Evolutionary conservation across 257 asterid genomes (phyloP).

Genomic region (Linaria vulgaris): DNA sequence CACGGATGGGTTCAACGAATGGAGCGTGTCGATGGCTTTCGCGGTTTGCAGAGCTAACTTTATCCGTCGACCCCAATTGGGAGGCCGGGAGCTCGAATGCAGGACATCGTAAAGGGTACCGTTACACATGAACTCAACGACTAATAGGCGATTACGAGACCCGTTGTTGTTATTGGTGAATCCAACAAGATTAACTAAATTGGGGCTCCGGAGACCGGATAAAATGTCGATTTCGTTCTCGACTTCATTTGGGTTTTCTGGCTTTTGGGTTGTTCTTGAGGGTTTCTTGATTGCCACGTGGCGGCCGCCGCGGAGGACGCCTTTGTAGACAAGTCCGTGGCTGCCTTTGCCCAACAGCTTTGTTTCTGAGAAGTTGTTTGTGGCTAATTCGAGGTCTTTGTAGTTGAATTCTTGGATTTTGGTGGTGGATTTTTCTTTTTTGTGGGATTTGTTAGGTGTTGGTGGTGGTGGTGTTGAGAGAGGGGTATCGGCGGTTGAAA

Average conservation of each 20-base stretch:
- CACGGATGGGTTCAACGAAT: conserved; percentile 61
- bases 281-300: conserved; percentile 76
- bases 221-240: conserved; percentile 76
- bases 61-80: conserved; percentile 74
- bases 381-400: conserved; percentile 75
- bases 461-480: conserved; percentile 27
- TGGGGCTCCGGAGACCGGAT: conserved; percentile 61
- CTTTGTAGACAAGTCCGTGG: conserved; percentile 83
- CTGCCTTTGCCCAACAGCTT: conserved; percentile 79
- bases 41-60: conserved; percentile 74
- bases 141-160: conserved; percentile 56
- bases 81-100: conserved; percentile 59
- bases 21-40: conserved; percentile 61
- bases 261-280: conserved; percentile 39
- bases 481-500: conserved; percentile 43
- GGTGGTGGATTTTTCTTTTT: conserved; percentile 41
- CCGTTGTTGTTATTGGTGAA: conserved; percentile 39
- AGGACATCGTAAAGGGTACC: conserved; percentile 77
- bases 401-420: conserved; percentile 69
- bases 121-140: conserved; percentile 84
- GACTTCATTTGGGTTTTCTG: conserved; percentile 56
- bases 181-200: conserved; percentile 78
- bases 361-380: conserved; percentile 65
- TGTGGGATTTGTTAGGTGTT: conserved; percentile 33
- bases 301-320: conserved; percentile 65